Base-by-base conservation (phyloP, 805 yeast species). In the Candida jianshihensis region DNA sequence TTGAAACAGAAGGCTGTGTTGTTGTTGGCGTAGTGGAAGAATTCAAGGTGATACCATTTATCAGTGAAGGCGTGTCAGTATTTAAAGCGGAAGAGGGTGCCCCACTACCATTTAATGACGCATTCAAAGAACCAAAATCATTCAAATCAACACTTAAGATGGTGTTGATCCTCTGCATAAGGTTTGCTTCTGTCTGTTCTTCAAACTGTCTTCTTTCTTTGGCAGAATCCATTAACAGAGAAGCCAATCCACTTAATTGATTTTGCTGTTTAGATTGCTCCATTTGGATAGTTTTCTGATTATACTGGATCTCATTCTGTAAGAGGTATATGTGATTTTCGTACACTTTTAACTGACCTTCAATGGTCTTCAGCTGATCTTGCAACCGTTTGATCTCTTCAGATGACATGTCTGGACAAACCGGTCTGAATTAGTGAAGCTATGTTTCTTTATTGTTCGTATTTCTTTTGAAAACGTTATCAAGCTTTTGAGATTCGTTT, bases 141-240 rank as follows among this genome's bases (percentile, higher is more conserved):
- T 36, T 43, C 13, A 37, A 28, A 22, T 51, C 54, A 4, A 41
- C n/a, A 22, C 38, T 46, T 28, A 51, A 33, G 18, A 53, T 44
- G 19, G 16, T 38, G 34, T 42, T 48, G 26, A 53, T 41, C 35
- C 47, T 47, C 16, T 50, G 53, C 15, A 49, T 24, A n/a, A 51
- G 34, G 14, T 30, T 41, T 15, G 36, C 35, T 34, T 53, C 56
- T 11, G 49, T 34, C 10, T 38, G 40, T 29, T 53, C 57, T 25
- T 50, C 52, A 21, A 37, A 40, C 7, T 43, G 47, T n/a, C 53
- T 41, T 25, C 42, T 44, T 25, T 51, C 56, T 30, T 53, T 53
- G 17, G 47, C 36, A n/a, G 41, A 36, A 22, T 53, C 57, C 13
- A 47, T 29, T 12, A 53, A 31, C 25, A 53, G 30, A 3, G 47